Percentiles rank a stretch among this genome's conserved stretches.
phyloP scores from a whole-genome alignment of 805 yeast genomes.

The Yarrowia keelungensis region DNA sequence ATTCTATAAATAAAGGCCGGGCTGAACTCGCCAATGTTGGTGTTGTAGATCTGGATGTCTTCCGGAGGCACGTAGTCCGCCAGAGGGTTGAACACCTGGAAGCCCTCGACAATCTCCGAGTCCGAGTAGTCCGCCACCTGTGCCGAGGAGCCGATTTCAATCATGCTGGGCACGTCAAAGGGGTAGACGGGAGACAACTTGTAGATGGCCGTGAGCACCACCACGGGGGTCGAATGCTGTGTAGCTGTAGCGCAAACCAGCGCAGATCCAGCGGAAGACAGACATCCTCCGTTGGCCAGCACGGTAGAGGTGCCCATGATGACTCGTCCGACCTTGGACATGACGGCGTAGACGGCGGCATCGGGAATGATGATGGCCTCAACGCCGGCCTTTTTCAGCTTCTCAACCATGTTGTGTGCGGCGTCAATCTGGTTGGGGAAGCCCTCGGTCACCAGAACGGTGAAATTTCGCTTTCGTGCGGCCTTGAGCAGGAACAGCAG shows the following conservation, averaged over 20 bases:
- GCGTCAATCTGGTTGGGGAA: slow-evolving; percentile 84
- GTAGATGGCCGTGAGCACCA: slow-evolving; percentile 92
- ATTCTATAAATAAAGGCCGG: slow-evolving; percentile 96
- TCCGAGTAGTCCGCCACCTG: slow-evolving; percentile 81
- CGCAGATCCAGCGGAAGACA: slow-evolving; percentile 88
- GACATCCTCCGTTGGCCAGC: slow-evolving; percentile 95
- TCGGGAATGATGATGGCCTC: slow-evolving; percentile 94
- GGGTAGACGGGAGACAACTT: slow-evolving; percentile 94
- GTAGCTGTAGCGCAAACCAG: slow-evolving; percentile 95
- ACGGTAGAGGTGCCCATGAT: slow-evolving; percentile 91
- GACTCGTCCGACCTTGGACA: slow-evolving; percentile 97
- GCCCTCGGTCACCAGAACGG: slow-evolving; percentile 86
- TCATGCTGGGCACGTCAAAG: slow-evolving; percentile 78
- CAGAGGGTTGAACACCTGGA: slow-evolving; percentile 84
- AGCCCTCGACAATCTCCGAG: slow-evolving; percentile 69
- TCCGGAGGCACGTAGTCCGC: slow-evolving; percentile 94
- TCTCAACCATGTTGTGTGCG: slow-evolving; percentile 81
- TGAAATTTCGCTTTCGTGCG: slow-evolving; percentile 85
- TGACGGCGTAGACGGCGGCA: slow-evolving; percentile 88
- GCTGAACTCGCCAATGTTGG: slow-evolving; percentile 95
- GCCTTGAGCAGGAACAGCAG: slow-evolving; percentile 86
- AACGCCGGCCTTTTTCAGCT: slow-evolving; percentile 81
- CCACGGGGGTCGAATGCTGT: slow-evolving; percentile 94
- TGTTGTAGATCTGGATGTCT: slow-evolving; percentile 89
- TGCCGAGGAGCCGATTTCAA: slow-evolving; percentile 94